These are phyloP conservation scores for Sorghum bicolor DNA, from an alignment of 176 grass and related monocot species.

Conservation along the genomic window Sorghum_bicolor_NCBIv3 NC_012871.2:67328001-67328500, in stretches of 20 bases:
- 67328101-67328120: constrained; percentile 70
- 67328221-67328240: background rate
- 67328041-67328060: constrained; percentile 68
- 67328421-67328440: background rate
- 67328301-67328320: background rate
- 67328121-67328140: constrained; percentile 99
- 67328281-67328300: background rate
- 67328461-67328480: background rate
- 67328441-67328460: background rate
- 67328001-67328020: constrained; percentile 96
- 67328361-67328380: background rate
- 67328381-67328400: background rate
- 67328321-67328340: background rate
- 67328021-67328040: constrained; percentile 79
- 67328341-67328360: background rate
- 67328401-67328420: background rate
- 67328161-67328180: background rate
- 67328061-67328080: constrained; percentile 66
- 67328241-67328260: background rate
- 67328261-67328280: background rate
- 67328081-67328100: constrained; percentile 94
- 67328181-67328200: background rate
- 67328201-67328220: background rate
- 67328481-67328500: constrained; percentile 86
- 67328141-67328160: constrained; percentile 26